Evolutionary conservation across 2,329 filamentous ascomycete genomes (phyloP), one percentile per base, ranked within the genome.

Genomic region (Aspergillus uvarum): DNA sequence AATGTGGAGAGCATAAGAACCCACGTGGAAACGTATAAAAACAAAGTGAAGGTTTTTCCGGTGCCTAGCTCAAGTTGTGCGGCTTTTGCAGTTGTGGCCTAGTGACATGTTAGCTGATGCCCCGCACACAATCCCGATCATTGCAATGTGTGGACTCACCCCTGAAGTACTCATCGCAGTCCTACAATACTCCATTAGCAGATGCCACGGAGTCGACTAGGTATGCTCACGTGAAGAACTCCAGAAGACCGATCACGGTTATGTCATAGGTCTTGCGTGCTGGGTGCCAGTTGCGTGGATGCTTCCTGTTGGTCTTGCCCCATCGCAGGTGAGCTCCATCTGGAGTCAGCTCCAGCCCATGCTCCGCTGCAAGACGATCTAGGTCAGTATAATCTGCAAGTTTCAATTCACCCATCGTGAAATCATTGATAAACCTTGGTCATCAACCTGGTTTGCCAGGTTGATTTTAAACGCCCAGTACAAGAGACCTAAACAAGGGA

Each of bases 241-340:
- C 68, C 14, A 70, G 47, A 19, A 70, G 54, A 42, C 66, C 59
- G 31, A 70, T 68, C 14, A 71, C 31, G 0, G 59, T 47, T 10
- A 63, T 68, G 54, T 71, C 67, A 26, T 67, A 69, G n/a, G 59
- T 47, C 58, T 69, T 69, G 11, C 66, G 63, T 2, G 59, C 19
- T 4, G 49, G 44, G 11, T 53, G 38, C 68, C 68, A 70, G 51
- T 68, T 69, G 24, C 68, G 58, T 3, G 68, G 68, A 48, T 70
- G 68, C 2, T 61, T 63, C 29, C 50, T 58, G 52, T 66, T 67
- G n/a, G 47, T 50, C 19, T 35, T 48, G 14, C 44, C 58, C 65
- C 64, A 67, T 51, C 60, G 59, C 22, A 67, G 54, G 31, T 58
- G 60, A 5, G 47, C 48, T 38, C 63, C 59, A 44, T 67, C 63